Evolutionary conservation across 169 alveolate species (phyloP).

Genomic region (Plasmodium gonderi): DNA sequence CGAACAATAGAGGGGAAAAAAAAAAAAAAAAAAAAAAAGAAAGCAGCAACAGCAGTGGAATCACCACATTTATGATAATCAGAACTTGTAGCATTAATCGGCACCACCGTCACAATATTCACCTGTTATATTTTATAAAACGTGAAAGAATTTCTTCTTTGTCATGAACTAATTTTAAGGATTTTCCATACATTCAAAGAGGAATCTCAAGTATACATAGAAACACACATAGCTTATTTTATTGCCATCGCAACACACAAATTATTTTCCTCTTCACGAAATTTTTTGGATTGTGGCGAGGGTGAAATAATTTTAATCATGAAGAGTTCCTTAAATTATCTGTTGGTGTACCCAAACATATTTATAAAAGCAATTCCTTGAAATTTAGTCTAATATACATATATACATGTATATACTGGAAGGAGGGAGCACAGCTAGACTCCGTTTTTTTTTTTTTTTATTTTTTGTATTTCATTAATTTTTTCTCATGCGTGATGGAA

Average conservation of each 20-base stretch:
- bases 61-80: not conserved
- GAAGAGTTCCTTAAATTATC: not conserved
- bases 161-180: not conserved
- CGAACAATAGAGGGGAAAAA: not conserved
- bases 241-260: not conserved
- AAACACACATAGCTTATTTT: not conserved
- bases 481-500: conserved; percentile 23
- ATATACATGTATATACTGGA: not conserved
- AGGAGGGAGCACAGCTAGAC: not conserved
- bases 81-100: not conserved
- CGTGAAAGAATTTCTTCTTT: not conserved
- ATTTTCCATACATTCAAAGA: not conserved
- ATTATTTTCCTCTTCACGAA: not conserved
- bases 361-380: not conserved
- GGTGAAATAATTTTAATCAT: not conserved
- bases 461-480: not conserved
- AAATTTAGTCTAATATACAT: not conserved
- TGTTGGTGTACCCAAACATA: not conserved
- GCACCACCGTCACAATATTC: not conserved
- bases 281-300: not conserved
- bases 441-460: not conserved
- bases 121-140: not conserved
- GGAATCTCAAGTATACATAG: not conserved
- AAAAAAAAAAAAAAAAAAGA: not conserved
- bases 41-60: not conserved